These are phyloP conservation scores for Pseudopyrenochaeta lycopersici DNA, from an alignment of 2,329 filamentous ascomycete genomes.

Conservation along the genomic window DNA sequence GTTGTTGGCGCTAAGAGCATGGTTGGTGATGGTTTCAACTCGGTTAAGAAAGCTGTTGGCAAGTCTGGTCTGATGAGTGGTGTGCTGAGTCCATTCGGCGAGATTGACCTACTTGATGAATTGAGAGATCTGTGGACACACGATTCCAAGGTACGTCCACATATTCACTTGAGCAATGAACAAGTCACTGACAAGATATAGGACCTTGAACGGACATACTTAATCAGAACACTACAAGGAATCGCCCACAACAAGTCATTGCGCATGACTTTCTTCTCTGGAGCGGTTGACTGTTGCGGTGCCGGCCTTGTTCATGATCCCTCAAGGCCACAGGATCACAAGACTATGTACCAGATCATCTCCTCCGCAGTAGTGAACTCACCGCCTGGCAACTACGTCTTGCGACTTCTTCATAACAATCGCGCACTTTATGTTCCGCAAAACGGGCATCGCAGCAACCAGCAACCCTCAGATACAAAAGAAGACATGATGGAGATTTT, in stretches of 20 bases:
- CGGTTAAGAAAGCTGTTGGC: constrained; percentile 95
- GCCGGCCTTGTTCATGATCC: constrained; percentile 96
- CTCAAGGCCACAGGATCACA: constrained; percentile 88
- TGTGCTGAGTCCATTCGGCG: constrained; percentile 94
- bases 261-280: constrained; percentile 95
- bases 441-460: constrained; percentile 78
- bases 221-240: constrained; percentile 93
- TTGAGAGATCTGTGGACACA: constrained; percentile 98
- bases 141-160: constrained; percentile 78
- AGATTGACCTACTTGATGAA: constrained; percentile 93
- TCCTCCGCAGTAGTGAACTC: constrained; percentile 91
- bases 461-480: constrained; percentile 87
- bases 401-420: constrained; percentile 95
- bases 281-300: constrained; percentile 89
- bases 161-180: not conserved
- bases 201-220: constrained; percentile 94
- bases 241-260: constrained; percentile 95
- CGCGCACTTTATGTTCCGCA: constrained; percentile 89
- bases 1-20: constrained; percentile 95
- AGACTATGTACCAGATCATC: constrained; percentile 99
- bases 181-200: constrained; percentile 40
- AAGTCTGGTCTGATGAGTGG: constrained; percentile 96
- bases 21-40: constrained; percentile 90
- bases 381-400: constrained; percentile 82
- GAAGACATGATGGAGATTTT: constrained; percentile 99